phyloP scores from a whole-genome alignment of 805 yeast species.

The Helenozyma baotianmanensis region DNA sequence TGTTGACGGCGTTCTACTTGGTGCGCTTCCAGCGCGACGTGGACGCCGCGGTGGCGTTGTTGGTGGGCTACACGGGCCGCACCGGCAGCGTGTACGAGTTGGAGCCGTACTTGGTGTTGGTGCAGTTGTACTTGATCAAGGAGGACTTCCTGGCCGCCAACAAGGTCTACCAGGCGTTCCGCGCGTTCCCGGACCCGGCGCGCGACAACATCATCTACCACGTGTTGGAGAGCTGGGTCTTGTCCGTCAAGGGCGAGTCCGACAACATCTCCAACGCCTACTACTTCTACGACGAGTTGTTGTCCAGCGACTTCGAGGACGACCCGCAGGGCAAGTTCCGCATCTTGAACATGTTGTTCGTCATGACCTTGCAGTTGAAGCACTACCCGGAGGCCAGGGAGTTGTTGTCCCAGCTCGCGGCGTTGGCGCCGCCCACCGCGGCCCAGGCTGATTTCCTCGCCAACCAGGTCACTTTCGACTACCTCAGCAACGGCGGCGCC shows the following conservation, averaged over 20 bases:
- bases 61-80: slow-evolving; percentile 22
- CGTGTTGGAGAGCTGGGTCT: slow-evolving; percentile 69
- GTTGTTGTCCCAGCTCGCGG: slow-evolving; percentile 40
- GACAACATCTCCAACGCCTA: slow-evolving; percentile 38
- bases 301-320: slow-evolving; percentile 44
- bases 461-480: slow-evolving; percentile 59
- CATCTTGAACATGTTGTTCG: slow-evolving; percentile 55
- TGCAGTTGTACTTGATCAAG: slow-evolving; percentile 36
- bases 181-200: slow-evolving; percentile 29
- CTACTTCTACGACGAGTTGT: slow-evolving; percentile 77
- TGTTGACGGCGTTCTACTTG: slow-evolving; percentile 35
- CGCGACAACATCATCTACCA: slow-evolving; percentile 72
- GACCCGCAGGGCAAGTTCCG: slow-evolving; percentile 32
- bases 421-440: slow-evolving; percentile 31
- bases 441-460: slow-evolving; percentile 48
- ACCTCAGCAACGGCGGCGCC: slow-evolving; percentile 36
- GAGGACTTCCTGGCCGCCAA: slow-evolving; percentile 33
- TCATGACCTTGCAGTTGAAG: slow-evolving; percentile 71
- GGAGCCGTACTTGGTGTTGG: slow-evolving; percentile 38
- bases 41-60: slow-evolving; percentile 32
- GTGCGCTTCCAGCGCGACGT: slow-evolving; percentile 32
- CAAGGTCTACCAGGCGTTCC: slow-evolving; percentile 28
- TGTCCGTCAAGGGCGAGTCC: slow-evolving; percentile 35
- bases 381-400: slow-evolving; percentile 82
- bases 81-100: slow-evolving; percentile 25